phyloP scores from a whole-genome alignment of 495 filamentous ascomycete genomes.

The Haplographium delicatum region DNA sequence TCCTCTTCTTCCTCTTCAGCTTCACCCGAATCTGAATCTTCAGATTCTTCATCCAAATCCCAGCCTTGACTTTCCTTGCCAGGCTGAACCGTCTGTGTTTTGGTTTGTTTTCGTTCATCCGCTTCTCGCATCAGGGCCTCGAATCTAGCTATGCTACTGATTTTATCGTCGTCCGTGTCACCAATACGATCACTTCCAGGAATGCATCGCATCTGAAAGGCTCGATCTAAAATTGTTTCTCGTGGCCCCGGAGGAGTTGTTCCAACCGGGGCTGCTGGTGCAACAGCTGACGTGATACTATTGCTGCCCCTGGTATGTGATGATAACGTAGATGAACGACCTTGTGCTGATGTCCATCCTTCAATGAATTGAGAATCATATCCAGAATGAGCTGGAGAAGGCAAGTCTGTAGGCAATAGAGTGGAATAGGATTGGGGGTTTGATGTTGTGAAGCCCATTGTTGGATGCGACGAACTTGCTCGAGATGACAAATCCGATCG shows the following conservation, averaged over 20 bases:
- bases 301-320: conserved; percentile 32
- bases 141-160: conserved; percentile 52
- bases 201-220: conserved; percentile 51
- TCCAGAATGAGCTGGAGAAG: conserved; percentile 45
- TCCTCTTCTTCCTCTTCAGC: conserved; percentile 32
- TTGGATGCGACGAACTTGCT: conserved; percentile 39
- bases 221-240: conserved; percentile 56
- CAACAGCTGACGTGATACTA: conserved; percentile 26
- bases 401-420: conserved; percentile 41
- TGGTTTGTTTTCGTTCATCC: conserved; percentile 38
- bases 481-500: conserved; percentile 50
- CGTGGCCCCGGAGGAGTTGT: conserved; percentile 37
- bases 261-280: conserved; percentile 6
- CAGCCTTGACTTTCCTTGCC: conserved; percentile 11
- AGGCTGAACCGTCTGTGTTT: conserved; percentile 6
- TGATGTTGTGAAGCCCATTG: conserved; percentile 18
- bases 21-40: conserved; percentile 17
- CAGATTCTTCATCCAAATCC: conserved; percentile 25
- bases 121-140: conserved; percentile 53
- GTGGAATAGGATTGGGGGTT: conserved; percentile 35
- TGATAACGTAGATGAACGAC: conserved; percentile 45
- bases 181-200: conserved; percentile 40
- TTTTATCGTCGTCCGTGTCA: conserved; percentile 37
- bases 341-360: conserved; percentile 52
- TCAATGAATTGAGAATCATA: conserved; percentile 51